Evolutionary conservation across 208 protist genomes (phyloP).

Genomic region (Trypanosoma theileri): DNA sequence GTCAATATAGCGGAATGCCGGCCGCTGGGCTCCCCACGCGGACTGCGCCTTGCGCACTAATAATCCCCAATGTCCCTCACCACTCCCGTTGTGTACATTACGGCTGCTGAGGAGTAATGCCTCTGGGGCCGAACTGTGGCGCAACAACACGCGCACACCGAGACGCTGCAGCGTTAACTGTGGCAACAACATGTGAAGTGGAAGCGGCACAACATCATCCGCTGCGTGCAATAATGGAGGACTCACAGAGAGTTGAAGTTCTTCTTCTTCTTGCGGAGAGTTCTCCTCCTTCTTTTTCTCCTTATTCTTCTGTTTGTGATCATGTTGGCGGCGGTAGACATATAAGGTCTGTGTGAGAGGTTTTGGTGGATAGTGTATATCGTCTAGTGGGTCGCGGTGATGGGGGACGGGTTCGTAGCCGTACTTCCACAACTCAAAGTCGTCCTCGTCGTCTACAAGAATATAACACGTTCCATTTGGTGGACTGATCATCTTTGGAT

Average conservation of each 20-base stretch:
- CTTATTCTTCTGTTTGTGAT: background rate
- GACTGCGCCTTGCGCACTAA: conserved; percentile 35
- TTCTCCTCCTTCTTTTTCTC: no score
- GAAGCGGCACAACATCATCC: conserved; percentile 32
- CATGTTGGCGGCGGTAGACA: conserved; percentile 3
- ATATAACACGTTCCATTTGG: conserved; percentile 38
- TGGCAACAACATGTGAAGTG: conserved; percentile 32
- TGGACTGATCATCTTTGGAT: conserved; percentile 20
- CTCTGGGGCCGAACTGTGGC: conserved; percentile 36
- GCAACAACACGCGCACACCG: conserved; percentile 32
- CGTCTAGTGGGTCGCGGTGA: conserved; percentile 26
- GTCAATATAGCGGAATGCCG: conserved; percentile 42
- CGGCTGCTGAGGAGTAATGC: conserved; percentile 32
- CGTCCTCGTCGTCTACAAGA: conserved; percentile 39
- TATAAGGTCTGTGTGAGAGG: conserved; percentile 34
- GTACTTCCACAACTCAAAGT: conserved; percentile 45
- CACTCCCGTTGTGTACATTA: conserved; percentile 13
- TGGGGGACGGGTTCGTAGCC: conserved; percentile 25
- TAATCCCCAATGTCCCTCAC: conserved; percentile 34
- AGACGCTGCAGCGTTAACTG: conserved; percentile 5
- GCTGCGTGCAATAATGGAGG: conserved; percentile 32
- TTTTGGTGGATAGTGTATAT: conserved; percentile 24
- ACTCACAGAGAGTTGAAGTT: conserved; percentile 1
- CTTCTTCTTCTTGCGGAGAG: background rate
- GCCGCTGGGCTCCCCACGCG: conserved; percentile 38